Percentiles rank a stretch among this genome's conserved stretches.
Conservation (phyloP, 2,329 filamentous ascomycete genomes). For the Neonectria hederae region DNA sequence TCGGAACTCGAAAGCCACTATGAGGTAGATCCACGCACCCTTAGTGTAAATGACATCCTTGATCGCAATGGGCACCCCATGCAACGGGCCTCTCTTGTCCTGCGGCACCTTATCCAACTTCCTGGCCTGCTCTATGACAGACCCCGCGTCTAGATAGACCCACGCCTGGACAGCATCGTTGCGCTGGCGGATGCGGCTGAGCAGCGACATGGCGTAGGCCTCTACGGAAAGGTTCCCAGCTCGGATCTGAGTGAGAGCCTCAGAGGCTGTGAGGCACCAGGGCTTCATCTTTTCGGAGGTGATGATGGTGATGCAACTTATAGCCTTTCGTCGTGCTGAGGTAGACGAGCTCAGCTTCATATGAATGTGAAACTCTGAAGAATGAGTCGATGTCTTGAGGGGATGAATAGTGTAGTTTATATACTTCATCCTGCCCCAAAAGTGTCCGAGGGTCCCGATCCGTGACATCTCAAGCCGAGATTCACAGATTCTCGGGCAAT, state of each 20-base stretch:
- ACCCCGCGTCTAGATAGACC: slow-evolving; percentile 56
- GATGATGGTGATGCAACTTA: slow-evolving; percentile 19
- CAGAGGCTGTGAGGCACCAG: slow-evolving; percentile 53
- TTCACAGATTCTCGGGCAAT: neutral
- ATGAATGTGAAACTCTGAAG: neutral
- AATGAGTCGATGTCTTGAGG: neutral
- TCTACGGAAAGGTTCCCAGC: slow-evolving; percentile 58
- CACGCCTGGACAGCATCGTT: slow-evolving; percentile 60
- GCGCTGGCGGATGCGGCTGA: slow-evolving; percentile 55
- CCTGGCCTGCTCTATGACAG: slow-evolving; percentile 59
- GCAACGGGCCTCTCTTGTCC: slow-evolving; percentile 62
- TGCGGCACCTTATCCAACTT: slow-evolving; percentile 59
- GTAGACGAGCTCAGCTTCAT: neutral
- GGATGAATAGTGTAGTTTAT: neutral
- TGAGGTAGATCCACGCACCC: slow-evolving; percentile 43
- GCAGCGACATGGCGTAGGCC: slow-evolving; percentile 58
- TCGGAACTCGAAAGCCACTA: no score
- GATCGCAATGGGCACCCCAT: slow-evolving; percentile 66
- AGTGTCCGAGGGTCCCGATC: neutral
- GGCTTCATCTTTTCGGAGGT: slow-evolving; percentile 21
- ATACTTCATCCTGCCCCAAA: neutral
- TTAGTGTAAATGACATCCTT: slow-evolving; percentile 70
- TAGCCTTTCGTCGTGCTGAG: neutral
- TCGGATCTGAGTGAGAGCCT: slow-evolving; percentile 52
- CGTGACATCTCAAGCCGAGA: neutral